Evolutionary conservation across 2,329 filamentous ascomycete genomes (phyloP).

Genomic region (Xylaria sp.): DNA sequence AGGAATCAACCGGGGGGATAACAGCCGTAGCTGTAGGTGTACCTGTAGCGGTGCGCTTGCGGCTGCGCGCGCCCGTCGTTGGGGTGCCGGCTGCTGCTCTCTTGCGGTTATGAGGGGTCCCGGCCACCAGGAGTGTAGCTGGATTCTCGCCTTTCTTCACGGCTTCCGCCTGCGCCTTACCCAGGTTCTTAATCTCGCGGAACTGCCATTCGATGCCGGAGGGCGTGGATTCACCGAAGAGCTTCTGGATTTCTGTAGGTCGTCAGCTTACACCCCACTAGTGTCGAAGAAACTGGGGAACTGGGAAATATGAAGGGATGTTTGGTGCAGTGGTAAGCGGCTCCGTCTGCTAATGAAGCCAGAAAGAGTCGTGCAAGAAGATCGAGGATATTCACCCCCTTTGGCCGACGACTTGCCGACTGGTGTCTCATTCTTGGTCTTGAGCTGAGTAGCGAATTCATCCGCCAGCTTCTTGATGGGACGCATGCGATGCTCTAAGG

Average conservation of each 20-base stretch:
- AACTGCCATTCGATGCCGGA: conserved; percentile 68
- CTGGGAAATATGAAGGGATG: neutral
- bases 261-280: conserved; percentile 3
- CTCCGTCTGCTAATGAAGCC: neutral
- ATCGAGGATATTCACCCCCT: conserved; percentile 43
- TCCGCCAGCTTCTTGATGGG: conserved; percentile 51
- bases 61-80: neutral
- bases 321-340: neutral
- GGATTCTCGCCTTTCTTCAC: conserved; percentile 54
- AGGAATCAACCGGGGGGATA: conserved; percentile 30
- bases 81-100: conserved; percentile 19
- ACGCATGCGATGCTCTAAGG: conserved; percentile 59
- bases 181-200: conserved; percentile 59
- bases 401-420: conserved; percentile 46
- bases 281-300: neutral
- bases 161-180: conserved; percentile 53
- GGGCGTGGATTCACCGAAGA: conserved; percentile 64
- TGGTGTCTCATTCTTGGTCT: conserved; percentile 45
- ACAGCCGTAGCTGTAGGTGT: conserved; percentile 15
- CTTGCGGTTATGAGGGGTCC: conserved; percentile 26
- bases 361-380: neutral
- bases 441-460: conserved; percentile 28
- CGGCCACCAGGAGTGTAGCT: conserved; percentile 42
- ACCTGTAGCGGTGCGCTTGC: too few species aligned
- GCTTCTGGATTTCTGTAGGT: conserved; percentile 60